phyloP scores from a whole-genome alignment of 2,329 filamentous ascomycete species.

The Apiospora marii region DNA sequence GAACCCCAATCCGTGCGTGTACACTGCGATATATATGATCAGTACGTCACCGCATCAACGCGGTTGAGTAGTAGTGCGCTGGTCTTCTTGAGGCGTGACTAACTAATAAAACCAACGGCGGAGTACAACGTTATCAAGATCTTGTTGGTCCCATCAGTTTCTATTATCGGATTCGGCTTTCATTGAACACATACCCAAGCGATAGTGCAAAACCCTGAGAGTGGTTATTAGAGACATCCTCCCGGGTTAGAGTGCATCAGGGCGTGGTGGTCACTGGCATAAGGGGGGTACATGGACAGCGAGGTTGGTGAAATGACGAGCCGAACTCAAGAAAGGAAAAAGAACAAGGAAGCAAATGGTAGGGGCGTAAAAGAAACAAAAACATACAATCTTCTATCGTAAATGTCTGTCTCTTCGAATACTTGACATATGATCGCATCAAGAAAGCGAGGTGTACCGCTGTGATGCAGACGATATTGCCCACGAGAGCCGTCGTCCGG shows the following conservation, averaged over 20 bases:
- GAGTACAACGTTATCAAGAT: slow-evolving; percentile 23
- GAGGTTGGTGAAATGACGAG: too few species aligned
- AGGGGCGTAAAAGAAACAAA: too few species aligned
- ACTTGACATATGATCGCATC: slow-evolving; percentile 33
- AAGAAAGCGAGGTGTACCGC: slow-evolving; percentile 28
- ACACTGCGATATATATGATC: slow-evolving; percentile 29
- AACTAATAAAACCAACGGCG: slow-evolving; percentile 25
- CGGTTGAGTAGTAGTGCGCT: neutral
- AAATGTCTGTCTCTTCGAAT: slow-evolving; percentile 24
- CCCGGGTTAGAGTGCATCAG: too few species aligned
- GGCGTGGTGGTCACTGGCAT: neutral
- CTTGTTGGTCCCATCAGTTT: slow-evolving; percentile 2
- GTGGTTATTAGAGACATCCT: neutral
- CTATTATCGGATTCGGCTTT: neutral
- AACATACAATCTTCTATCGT: slow-evolving; percentile 28
- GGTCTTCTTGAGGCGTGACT: neutral
- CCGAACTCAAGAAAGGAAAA: neutral
- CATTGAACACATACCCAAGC: slow-evolving; percentile 27
- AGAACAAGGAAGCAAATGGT: neutral
- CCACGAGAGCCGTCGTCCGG: slow-evolving; percentile 28
- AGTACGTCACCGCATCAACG: neutral
- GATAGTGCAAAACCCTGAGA: slow-evolving; percentile 29
- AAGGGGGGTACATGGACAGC: neutral
- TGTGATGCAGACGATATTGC: slow-evolving; percentile 29
- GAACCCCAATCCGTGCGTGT: slow-evolving; percentile 34